Evolutionary conservation across 1,284 basidiomycete species (phyloP).

Genomic region (Ganoderma meredithae): DNA sequence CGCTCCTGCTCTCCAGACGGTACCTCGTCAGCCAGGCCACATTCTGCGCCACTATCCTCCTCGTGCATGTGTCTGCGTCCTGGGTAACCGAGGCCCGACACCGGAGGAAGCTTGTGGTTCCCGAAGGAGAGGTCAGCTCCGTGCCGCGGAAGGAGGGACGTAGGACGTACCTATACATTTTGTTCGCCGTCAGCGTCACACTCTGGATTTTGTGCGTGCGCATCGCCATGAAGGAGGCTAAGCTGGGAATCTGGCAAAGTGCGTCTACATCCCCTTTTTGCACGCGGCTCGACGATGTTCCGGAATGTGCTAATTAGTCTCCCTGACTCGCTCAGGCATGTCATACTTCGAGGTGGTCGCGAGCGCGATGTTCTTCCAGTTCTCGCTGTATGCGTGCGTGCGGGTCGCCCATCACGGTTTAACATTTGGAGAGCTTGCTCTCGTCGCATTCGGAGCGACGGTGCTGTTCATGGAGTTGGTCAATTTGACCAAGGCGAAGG

Average conservation of each 20-base stretch:
- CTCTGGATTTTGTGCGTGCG: constrained; percentile 56
- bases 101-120: constrained; percentile 48
- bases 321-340: constrained; percentile 61
- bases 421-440: constrained; percentile 92
- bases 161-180: constrained; percentile 66
- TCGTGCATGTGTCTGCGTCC: constrained; percentile 80
- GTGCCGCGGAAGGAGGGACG: constrained; percentile 77
- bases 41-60: constrained; percentile 79
- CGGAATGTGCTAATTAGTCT: background rate
- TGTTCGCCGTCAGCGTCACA: constrained; percentile 65
- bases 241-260: constrained; percentile 75
- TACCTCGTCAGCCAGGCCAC: constrained; percentile 82
- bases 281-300: background rate
- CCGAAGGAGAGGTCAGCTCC: constrained; percentile 73
- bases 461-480: constrained; percentile 87
- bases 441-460: constrained; percentile 90
- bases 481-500: constrained; percentile 82
- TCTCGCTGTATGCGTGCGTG: constrained; percentile 89
- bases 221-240: constrained; percentile 49
- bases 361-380: constrained; percentile 88
- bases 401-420: constrained; percentile 92
- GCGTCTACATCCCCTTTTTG: constrained; percentile 31
- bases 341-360: constrained; percentile 81
- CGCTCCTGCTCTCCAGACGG: constrained; percentile 75
- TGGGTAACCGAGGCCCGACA: constrained; percentile 72